Base-by-base conservation (phyloP, 2,329 filamentous ascomycete genomes). In the Cladorrhinum sp. region DNA sequence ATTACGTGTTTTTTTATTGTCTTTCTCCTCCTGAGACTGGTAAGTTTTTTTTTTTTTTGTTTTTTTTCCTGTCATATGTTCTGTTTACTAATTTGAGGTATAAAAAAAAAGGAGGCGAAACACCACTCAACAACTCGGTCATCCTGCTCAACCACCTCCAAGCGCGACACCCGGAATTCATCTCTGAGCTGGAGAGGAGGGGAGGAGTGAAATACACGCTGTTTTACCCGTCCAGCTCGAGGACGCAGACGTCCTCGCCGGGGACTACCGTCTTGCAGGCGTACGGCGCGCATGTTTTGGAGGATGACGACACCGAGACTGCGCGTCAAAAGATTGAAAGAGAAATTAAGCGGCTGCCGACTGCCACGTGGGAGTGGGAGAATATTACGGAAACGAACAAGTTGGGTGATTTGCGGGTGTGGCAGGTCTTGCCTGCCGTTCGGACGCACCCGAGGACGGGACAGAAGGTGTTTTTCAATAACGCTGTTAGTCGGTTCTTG, bases 1-100 rank as follows among this genome's bases (percentile, higher is more conserved):
- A 63, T 12, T 68, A 68, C 60, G 66, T 70, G 10, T 53, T 71
- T 10, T 70, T 71, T 54, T 69, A 65, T 32, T 67, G 67, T 29
- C 60, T 65, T 9, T 62, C 62, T 1, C 63, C 62, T n/a, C 63
- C 66, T 9, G 67, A 67, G 23, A 66, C 56, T n/a, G 67, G 66
- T 67, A 38, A 18, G 66, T 50, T 12, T 13, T 50, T 12, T 0
- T 38, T 16, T 13, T 10, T 24, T 7, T 50, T 24, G 25, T 12
- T 12, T 24, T 9, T 24, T 20, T 22, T 25, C 23, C 24, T 12
- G 27, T 32, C 32, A 36, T 36, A 12, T 16, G 10, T 12, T 22
- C 22, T 53, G 16, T 22, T 10, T 32, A 20, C 50, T 36, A 16
- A 36, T 13, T 13, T 5, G 7, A 20, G 48, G 16, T 50, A 16